Base-by-base conservation (phyloP, 331 rosid species). In the Prunus yedoensis region DNA sequence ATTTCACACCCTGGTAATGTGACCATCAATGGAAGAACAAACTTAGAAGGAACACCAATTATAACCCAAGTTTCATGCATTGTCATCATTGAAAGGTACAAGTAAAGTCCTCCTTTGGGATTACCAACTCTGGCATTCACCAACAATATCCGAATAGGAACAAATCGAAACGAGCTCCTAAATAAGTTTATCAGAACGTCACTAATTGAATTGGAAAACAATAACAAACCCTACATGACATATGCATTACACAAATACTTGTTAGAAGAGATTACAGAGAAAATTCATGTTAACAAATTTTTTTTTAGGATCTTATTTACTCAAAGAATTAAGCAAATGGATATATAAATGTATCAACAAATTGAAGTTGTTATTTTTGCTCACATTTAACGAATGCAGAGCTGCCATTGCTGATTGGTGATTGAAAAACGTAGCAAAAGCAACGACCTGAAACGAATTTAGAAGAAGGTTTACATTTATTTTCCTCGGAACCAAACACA, bases 361-460 rank as follows among this genome's bases (percentile, higher is more conserved):
- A 61, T 47, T 18, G 8, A 45, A 30, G 18, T 1, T 12, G 27
- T 62, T 6, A 62, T 17, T 54, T 53, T 3, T 20, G 13, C 97
- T 91, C 73, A 94, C 98, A 75, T 91, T 89, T 67, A 94, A 87
- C 9, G 92, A 75, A 66, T 87, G 96, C 78, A 94, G 78, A 4
- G 98, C 93, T n/a, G 89, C 88, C 78, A 94, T 72, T 61, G 97
- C 98, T 1, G 97, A 85, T 72, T 85, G 97, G 73, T 94, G 97
- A 80, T 90, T 94, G 79, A 87, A 91, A 79, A 94, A 91, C 21
- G 98, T 94, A 56, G 98, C 98, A 46, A 94, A 94, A 18, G 97
- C 97, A 65, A 94, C 98, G 32, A 91, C 98, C 98, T 91, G 96
- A 28, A 67, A 78, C 63, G 69, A 56, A 71, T 23, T 32, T 32